Base-by-base conservation (phyloP, 2,329 filamentous ascomycete species). In the Aspergillus brasiliensis region DNA sequence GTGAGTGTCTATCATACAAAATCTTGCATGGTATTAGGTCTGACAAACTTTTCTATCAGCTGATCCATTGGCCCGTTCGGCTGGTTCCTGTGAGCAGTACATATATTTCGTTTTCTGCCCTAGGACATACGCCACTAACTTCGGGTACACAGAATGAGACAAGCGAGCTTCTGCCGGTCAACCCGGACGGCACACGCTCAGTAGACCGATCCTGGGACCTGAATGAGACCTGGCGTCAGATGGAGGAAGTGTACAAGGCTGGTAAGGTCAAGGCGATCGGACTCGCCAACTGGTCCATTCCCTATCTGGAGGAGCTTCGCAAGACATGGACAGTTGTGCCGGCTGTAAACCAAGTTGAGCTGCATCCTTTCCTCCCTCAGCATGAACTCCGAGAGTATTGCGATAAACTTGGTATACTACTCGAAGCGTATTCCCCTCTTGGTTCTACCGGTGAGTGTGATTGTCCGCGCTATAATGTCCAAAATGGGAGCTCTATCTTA, bases 41-140 rank as follows among this genome's bases (percentile, higher is more conserved):
- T 55, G 31, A 55, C 38, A 8, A 21, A 47, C 13, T 11, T n/a
- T 31, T 19, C 21, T 5, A 21, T 27, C 37, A 55, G 52, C 75
- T 78, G 57, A 80, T 81, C 73, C 78, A 80, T 67, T 81, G 78
- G 78, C 75, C 75, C 15, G 75, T 77, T 3, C 65, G 69, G 42
- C 60, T 55, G 13, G 38, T 55, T 46, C 37, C 52, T 2, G 52
- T 55, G 15, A 55, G 37, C 28, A 13, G 19, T 8, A 23, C 52
- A 19, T 7, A 7, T 8, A 23, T 3, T 3, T n/a, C 3, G 19
- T 21, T 4, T 28, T 40, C 17, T 13, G 13, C 19, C 13, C 27
- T n/a, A 31, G 15, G 19, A 3, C 21, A 5, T 8, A 13, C 21
- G 40, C n/a, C 15, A 31, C 17, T 17, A 5, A n/a, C 1, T 8